A percentile compares a stretch with the other conserved stretches of the same genome.
These are phyloP conservation scores for Termitomyces sp. DNA, from an alignment of 768 basidiomycete genomes.

Conservation along the genomic window DNA sequence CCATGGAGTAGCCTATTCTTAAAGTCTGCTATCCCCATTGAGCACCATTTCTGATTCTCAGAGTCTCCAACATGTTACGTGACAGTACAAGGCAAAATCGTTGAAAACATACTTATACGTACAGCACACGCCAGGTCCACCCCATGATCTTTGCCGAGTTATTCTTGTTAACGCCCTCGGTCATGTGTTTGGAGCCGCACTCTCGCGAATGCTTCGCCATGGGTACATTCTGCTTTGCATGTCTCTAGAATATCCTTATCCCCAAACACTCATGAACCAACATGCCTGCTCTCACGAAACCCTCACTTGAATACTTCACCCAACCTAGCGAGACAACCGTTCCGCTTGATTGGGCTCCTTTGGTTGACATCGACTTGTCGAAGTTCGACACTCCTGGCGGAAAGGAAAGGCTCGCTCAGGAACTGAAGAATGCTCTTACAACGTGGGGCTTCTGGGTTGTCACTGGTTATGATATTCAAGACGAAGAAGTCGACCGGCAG, in stretches of 20 bases:
- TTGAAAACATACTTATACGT: no score
- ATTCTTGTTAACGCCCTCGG: not conserved
- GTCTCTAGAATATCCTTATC: not conserved
- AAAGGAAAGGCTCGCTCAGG: slow-evolving; percentile 24
- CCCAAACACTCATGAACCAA: not conserved
- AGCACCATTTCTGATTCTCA: no score
- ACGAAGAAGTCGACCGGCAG: slow-evolving; percentile 33
- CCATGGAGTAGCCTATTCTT: no score
- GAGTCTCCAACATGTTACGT: no score
- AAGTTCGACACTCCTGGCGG: slow-evolving; percentile 28
- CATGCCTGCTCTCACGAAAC: slow-evolving; percentile 8
- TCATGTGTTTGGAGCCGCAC: not conserved
- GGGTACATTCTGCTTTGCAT: not conserved
- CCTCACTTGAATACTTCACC: slow-evolving; percentile 2
- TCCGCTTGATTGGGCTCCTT: slow-evolving; percentile 29
- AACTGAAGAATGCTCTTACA: slow-evolving; percentile 35
- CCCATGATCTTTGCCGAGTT: not conserved
- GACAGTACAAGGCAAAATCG: no score
- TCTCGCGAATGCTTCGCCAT: not conserved
- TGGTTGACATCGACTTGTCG: slow-evolving; percentile 35
- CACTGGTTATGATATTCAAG: slow-evolving; percentile 32
- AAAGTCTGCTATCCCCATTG: no score
- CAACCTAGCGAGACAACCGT: slow-evolving; percentile 1
- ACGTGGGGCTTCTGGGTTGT: slow-evolving; percentile 41
- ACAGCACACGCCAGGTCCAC: not conserved